Evolutionary conservation across 2,329 filamentous ascomycete species (phyloP).

Genomic region (Gaeumannomyces sp.): DNA sequence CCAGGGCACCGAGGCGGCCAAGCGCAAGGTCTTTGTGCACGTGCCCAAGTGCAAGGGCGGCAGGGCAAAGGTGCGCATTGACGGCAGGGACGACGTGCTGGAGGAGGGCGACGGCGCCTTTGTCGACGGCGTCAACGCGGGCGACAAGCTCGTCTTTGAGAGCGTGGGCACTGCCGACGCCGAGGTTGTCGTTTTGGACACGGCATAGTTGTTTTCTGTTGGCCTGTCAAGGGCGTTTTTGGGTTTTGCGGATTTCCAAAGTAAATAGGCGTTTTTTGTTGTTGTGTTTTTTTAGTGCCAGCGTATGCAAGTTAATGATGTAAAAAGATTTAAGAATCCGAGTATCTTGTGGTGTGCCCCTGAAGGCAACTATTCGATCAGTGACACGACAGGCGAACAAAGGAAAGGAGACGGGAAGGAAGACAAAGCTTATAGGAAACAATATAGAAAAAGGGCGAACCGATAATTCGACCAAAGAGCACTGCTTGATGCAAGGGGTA

Average conservation of each 20-base stretch:
- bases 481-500: too few relatives aligned
- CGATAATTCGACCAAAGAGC: too few relatives aligned
- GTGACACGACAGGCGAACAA: too few relatives aligned
- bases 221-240: background rate
- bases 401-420: too few relatives aligned
- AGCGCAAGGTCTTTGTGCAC: constrained; percentile 74
- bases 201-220: constrained; percentile 33
- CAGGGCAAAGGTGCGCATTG: constrained; percentile 64
- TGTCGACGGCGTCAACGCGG: constrained; percentile 57
- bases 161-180: constrained; percentile 63
- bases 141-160: constrained; percentile 59
- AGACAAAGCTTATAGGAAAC: too few relatives aligned
- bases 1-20: constrained; percentile 40
- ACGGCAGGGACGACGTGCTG: constrained; percentile 59
- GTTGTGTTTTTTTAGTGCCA: too few relatives aligned
- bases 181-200: constrained; percentile 64
- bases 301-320: background rate
- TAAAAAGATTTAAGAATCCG: background rate
- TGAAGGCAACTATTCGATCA: too few relatives aligned
- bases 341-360: background rate
- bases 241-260: background rate
- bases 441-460: too few relatives aligned
- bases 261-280: background rate
- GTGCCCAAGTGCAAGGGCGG: constrained; percentile 73
- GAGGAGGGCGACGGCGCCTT: constrained; percentile 79